Conservation (phyloP, 768 basidiomycete genomes). For the Heimioporus sp. region DNA sequence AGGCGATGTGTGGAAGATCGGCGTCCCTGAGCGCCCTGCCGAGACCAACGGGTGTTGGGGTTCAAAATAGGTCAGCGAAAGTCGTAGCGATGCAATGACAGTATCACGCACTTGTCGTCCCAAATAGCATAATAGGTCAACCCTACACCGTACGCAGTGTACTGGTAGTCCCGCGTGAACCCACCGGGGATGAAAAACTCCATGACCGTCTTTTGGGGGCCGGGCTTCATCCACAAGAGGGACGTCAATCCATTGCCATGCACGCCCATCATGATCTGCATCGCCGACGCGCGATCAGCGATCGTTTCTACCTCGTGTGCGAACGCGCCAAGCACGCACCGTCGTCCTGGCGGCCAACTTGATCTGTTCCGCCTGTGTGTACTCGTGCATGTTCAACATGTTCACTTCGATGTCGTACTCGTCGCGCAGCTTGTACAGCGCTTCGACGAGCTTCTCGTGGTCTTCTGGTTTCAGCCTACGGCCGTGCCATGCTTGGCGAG, state of each 20-base stretch:
- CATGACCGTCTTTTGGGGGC: constrained; percentile 79
- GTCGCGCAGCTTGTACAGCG: constrained; percentile 67
- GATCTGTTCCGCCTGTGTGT: constrained; percentile 80
- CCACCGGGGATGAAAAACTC: constrained; percentile 88
- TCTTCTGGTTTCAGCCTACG: constrained; percentile 75
- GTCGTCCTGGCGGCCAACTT: constrained; percentile 80
- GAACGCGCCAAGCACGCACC: constrained; percentile 36
- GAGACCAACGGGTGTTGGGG: background rate
- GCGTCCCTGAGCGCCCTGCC: constrained; percentile 72
- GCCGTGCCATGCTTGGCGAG: constrained; percentile 84
- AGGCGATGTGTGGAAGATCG: constrained; percentile 60
- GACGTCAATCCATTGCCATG: constrained; percentile 91
- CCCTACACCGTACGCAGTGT: constrained; percentile 75
- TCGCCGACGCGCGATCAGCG: no score
- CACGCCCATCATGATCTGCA: constrained; percentile 89
- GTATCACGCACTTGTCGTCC: constrained; percentile 54
- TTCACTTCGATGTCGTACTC: constrained; percentile 84
- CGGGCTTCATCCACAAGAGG: constrained; percentile 90
- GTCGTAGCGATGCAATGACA: background rate
- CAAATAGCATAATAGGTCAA: constrained; percentile 87
- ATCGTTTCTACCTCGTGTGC: background rate
- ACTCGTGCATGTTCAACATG: constrained; percentile 79
- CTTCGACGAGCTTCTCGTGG: constrained; percentile 76
- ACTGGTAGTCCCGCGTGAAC: constrained; percentile 86
- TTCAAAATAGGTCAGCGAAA: background rate